A percentile compares a stretch with the other conserved stretches of the same genome.
Evolutionary conservation across 164 flowering plant genomes (phyloP).

Genomic region (Umbilicus rupestris): DNA sequence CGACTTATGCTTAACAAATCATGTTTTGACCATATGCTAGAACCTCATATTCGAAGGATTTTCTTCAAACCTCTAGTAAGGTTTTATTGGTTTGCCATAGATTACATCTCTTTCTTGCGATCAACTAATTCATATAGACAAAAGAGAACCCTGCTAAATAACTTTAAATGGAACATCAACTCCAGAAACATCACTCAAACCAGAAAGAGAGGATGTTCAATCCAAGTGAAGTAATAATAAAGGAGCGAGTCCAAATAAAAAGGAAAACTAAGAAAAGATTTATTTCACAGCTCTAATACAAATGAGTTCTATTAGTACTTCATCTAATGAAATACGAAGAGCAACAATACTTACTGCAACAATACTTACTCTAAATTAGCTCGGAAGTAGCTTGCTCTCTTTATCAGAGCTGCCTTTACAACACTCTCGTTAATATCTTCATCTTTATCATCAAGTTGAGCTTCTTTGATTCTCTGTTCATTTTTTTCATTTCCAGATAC

Average conservation of each 20-base stretch:
- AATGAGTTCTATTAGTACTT: neutral
- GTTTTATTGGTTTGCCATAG: neutral
- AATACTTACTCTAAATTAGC: constrained; percentile 59
- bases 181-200: neutral
- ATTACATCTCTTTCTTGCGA: neutral
- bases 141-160: neutral
- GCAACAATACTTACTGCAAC: neutral
- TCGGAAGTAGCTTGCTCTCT: constrained; percentile 54
- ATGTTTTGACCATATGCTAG: neutral
- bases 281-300: neutral
- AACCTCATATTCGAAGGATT: neutral
- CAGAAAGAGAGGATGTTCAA: neutral
- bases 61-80: neutral
- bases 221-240: neutral
- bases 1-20: neutral
- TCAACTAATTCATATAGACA: neutral
- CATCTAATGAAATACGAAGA: neutral
- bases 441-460: constrained; percentile 16
- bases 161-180: neutral
- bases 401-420: constrained; percentile 50
- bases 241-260: neutral
- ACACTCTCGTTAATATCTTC: constrained; percentile 28
- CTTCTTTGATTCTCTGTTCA: constrained; percentile 23
- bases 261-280: neutral
- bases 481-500: constrained; percentile 21